Conservation (phyloP, 2,329 filamentous ascomycete species). For the Knufia petricola region DNA sequence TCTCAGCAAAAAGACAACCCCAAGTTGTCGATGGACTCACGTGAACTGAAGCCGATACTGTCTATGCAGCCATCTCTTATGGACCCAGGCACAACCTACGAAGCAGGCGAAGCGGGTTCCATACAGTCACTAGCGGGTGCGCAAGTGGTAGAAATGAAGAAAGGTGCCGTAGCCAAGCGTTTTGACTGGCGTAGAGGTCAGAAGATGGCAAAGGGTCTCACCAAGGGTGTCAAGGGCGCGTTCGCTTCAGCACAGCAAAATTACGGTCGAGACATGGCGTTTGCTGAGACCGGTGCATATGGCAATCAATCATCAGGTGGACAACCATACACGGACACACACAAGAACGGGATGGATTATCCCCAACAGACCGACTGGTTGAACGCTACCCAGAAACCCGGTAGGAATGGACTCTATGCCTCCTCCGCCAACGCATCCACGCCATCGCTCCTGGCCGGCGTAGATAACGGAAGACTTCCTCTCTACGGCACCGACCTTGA, state of each 20-base stretch:
- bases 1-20: slow-evolving; percentile 45
- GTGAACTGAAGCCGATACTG: slow-evolving; percentile 35
- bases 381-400: slow-evolving; percentile 41
- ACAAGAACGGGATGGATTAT: slow-evolving; percentile 28
- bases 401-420: slow-evolving; percentile 24
- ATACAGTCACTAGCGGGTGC: slow-evolving; percentile 58
- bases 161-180: slow-evolving; percentile 77
- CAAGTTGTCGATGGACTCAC: slow-evolving; percentile 33
- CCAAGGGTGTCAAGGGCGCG: slow-evolving; percentile 86
- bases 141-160: slow-evolving; percentile 91
- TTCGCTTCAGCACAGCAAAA: slow-evolving; percentile 58
- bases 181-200: slow-evolving; percentile 99
- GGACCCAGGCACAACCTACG: slow-evolving; percentile 50
- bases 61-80: slow-evolving; percentile 44
- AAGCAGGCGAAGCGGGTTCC: slow-evolving; percentile 57
- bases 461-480: slow-evolving; percentile 27
- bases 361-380: slow-evolving; percentile 47
- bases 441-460: slow-evolving; percentile 31
- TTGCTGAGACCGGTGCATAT: slow-evolving; percentile 60
- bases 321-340: slow-evolving; percentile 25
- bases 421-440: slow-evolving; percentile 37
- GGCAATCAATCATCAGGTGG: slow-evolving; percentile 38
- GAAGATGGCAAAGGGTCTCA: slow-evolving; percentile 85
- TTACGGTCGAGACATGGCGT: slow-evolving; percentile 38
- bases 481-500: slow-evolving; percentile 81